Evolutionary conservation across 1,139 yeast genomes (phyloP), one percentile per base, ranked within the genome.

Genomic region (Groenewaldozyma auringiensis): DNA sequence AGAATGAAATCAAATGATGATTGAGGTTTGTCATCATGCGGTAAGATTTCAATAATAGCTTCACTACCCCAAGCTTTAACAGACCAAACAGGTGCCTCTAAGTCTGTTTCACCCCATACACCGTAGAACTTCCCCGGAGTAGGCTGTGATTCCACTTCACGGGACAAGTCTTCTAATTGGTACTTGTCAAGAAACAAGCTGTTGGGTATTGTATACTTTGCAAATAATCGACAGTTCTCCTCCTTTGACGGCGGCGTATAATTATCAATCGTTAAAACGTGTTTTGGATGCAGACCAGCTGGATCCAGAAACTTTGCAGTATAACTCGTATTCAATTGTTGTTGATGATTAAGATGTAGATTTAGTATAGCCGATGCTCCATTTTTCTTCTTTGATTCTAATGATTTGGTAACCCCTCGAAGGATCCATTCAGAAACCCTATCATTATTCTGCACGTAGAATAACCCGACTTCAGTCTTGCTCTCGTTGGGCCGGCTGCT

Each of bases 81-180:
- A 36, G 66, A 65, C 71, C 77, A 76, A 22, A 64, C 69, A 2
- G 81, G 81, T 21, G 70, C 69, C 46, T 70, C 74, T 13, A 70
- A 58, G 48, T 70, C 72, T 1, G 68, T 59, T 41, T 69, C 72
- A 3, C 74, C 74, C 71, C 73, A 70, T 2, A 67, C 60, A 0
- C 64, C 69, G 3, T 67, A 45, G 16, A 69, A 53, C 45, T 56
- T 58, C 2, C 64, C 62, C 2, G 68, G 57, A 2, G 74, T 66
- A 1, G 56, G 51, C 27, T 58, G 47, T 2, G 60, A 53, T 6
- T 59, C 58, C 2, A 59, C 58, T 2, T 56, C 40, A 36, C 58
- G 37, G 20, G 57, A 58, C 25, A 63, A 55, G 44, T 67, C 70
- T 9, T 61, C 65, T 22, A 66, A 60, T 53, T 70, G 72, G 53